phyloP scores from a whole-genome alignment of 208 protist species.

The Acanthamoeba lenticulata region DNA sequence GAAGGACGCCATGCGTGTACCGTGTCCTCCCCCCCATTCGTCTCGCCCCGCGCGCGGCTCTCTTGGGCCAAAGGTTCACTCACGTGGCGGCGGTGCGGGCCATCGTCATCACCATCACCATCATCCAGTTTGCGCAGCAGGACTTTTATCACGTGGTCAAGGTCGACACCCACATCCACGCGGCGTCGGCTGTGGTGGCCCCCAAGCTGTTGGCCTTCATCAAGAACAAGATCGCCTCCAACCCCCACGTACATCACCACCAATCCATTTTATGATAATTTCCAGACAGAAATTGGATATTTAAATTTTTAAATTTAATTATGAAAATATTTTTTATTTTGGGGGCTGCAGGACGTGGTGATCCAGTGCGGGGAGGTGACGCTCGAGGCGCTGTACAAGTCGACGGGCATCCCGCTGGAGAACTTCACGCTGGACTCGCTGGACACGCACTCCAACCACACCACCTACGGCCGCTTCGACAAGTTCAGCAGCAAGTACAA shows the following conservation, averaged over 20 bases:
- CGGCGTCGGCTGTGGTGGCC: constrained; percentile 95
- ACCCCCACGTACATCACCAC: constrained; percentile 59
- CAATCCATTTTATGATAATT: not conserved
- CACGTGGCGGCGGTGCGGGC: not conserved
- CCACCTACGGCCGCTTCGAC: constrained; percentile 97
- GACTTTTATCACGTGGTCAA: constrained; percentile 97
- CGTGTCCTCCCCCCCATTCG: too few species aligned
- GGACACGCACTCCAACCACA: constrained; percentile 90
- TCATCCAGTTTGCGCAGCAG: constrained; percentile 76
- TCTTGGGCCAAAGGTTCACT: not conserved
- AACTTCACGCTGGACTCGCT: constrained; percentile 96
- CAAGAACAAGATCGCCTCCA: constrained; percentile 92
- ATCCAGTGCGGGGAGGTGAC: constrained; percentile 86
- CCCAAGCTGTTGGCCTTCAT: constrained; percentile 95
- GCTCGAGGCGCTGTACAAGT: constrained; percentile 84
- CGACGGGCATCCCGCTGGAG: constrained; percentile 80
- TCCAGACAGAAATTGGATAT: too few species aligned
- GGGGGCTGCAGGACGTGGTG: constrained; percentile 95
- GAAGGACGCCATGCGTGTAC: constrained; percentile 62
- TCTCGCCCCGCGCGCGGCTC: not conserved
- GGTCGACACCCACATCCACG: constrained; percentile 97
- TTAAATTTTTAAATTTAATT: too few species aligned
- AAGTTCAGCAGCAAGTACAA: constrained; percentile 99
- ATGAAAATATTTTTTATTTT: too few species aligned
- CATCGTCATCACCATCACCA: not conserved